Conservation (phyloP, 75 land plant genomes). For the Pinus taeda region DNA sequence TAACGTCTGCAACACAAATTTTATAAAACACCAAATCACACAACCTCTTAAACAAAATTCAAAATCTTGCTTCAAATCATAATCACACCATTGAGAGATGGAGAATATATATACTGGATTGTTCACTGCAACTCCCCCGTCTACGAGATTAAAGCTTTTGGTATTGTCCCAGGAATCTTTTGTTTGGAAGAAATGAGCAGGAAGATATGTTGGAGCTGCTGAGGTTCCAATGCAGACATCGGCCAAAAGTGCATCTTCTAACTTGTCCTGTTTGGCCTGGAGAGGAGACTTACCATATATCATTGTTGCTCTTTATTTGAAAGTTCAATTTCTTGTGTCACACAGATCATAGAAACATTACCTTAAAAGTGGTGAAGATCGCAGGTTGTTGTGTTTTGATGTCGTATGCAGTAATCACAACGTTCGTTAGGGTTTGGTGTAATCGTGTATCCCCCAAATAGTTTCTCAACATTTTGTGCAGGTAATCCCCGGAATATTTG, state of each 20-base stretch:
- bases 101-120: slow-evolving; percentile 28
- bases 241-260: slow-evolving; percentile 11
- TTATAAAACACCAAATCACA: neutral
- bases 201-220: slow-evolving; percentile 57
- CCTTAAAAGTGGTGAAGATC: slow-evolving; percentile 38
- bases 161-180: neutral
- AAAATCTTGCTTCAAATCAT: neutral
- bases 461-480: slow-evolving; percentile 9
- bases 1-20: neutral
- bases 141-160: slow-evolving; percentile 31
- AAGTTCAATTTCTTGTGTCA: neutral
- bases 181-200: slow-evolving; percentile 29
- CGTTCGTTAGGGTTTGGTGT: slow-evolving; percentile 29
- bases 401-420: slow-evolving; percentile 54
- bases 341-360: neutral
- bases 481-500: slow-evolving; percentile 43
- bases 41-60: too few relatives aligned
- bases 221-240: slow-evolving; percentile 48
- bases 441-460: slow-evolving; percentile 20
- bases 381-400: slow-evolving; percentile 43
- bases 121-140: slow-evolving; percentile 51
- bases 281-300: neutral
- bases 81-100: too few relatives aligned
- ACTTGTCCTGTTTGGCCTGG: neutral
- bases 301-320: neutral